phyloP scores from a whole-genome alignment of 148 eudicot species.

The Silene latifolia region DNA sequence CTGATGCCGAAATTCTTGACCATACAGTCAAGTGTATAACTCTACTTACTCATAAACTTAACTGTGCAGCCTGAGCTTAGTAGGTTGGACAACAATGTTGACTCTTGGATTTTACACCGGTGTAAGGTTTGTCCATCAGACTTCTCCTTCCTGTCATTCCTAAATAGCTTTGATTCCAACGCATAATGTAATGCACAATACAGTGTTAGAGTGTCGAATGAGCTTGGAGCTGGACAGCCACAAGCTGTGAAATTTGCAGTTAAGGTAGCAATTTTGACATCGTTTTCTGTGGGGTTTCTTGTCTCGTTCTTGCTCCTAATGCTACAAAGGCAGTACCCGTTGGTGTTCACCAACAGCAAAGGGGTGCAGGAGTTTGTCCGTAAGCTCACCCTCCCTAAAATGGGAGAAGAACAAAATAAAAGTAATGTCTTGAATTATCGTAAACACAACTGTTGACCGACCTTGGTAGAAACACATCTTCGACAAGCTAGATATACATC shows the following conservation, averaged over 20 bases:
- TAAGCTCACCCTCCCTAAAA: conserved; percentile 48
- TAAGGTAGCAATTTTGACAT: conserved; percentile 35
- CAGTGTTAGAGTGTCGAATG: conserved; percentile 58
- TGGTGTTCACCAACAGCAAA: conserved; percentile 50
- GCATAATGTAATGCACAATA: background rate
- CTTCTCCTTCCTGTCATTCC: background rate
- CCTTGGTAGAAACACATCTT: too few species aligned
- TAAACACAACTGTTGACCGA: too few species aligned
- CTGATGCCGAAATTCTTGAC: too few species aligned
- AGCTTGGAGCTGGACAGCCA: conserved; percentile 56
- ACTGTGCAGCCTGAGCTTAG: conserved; percentile 42
- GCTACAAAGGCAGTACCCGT: conserved; percentile 45
- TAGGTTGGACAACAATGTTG: conserved; percentile 46
- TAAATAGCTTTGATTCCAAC: background rate
- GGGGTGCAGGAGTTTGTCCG: conserved; percentile 45
- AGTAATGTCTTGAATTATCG: too few species aligned
- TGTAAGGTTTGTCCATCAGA: conserved; percentile 35
- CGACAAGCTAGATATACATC: too few species aligned
- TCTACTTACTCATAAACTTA: background rate
- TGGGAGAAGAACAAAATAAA: too few species aligned
- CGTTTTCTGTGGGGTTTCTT: conserved; percentile 30
- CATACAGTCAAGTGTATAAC: background rate
- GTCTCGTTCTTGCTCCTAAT: conserved; percentile 37
- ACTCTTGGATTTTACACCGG: conserved; percentile 55
- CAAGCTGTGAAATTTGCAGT: conserved; percentile 57